Evolutionary conservation across 2,329 filamentous ascomycete species (phyloP).

Genomic region (Cryoendolithus antarcticus): DNA sequence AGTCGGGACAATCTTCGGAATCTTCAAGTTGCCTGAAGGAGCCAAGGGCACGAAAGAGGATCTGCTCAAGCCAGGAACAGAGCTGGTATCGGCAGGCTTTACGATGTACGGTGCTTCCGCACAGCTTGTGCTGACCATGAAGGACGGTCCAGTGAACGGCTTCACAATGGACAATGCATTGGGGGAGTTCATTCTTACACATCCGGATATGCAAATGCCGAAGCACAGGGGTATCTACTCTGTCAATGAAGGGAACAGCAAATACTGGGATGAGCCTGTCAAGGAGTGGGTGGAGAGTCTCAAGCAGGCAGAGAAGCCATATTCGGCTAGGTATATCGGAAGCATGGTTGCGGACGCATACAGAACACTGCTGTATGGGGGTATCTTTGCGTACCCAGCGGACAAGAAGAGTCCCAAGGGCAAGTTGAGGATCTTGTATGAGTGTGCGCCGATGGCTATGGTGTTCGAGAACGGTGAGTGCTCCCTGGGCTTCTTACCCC

Average conservation of each 20-base stretch:
- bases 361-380: conserved; percentile 85
- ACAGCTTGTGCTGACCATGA: conserved; percentile 95
- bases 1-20: conserved; percentile 91
- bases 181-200: conserved; percentile 96
- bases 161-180: conserved; percentile 96
- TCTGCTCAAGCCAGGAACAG: conserved; percentile 76
- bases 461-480: conserved; percentile 93
- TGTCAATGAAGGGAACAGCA: conserved; percentile 94
- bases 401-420: conserved; percentile 98
- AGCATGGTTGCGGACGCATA: conserved; percentile 98
- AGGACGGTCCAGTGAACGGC: conserved; percentile 80
- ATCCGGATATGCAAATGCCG: conserved; percentile 86
- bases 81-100: conserved; percentile 90
- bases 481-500: no score
- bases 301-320: conserved; percentile 69
- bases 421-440: conserved; percentile 92
- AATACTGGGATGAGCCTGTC: conserved; percentile 87
- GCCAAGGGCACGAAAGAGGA: conserved; percentile 68
- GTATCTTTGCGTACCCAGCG: conserved; percentile 93
- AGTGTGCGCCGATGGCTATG: conserved; percentile 98
- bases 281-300: conserved; percentile 81
- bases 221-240: conserved; percentile 79
- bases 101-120: conserved; percentile 99
- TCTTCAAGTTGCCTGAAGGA: conserved; percentile 77
- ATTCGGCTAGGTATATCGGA: conserved; percentile 89